phyloP scores from a whole-genome alignment of 148 eudicot species.

The Camellia sinensis region DNA sequence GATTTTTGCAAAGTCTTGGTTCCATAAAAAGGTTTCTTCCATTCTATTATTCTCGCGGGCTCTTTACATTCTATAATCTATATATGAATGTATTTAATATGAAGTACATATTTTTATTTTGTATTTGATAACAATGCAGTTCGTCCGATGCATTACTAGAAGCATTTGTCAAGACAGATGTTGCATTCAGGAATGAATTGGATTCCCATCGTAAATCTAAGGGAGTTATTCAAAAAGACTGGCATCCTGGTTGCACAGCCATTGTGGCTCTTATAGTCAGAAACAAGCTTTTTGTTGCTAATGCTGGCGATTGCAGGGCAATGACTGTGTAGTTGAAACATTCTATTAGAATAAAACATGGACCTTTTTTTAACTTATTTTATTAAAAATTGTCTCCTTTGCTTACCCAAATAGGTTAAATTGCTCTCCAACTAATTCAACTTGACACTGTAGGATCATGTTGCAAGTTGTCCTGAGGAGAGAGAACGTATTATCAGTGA shows the following conservation, averaged over 20 bases:
- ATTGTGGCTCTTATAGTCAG: conserved; percentile 63
- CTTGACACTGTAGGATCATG: conserved; percentile 67
- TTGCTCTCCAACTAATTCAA: conserved; percentile 4
- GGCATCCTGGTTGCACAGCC: conserved; percentile 98
- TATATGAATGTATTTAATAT: background rate
- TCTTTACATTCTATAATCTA: background rate
- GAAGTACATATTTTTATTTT: background rate
- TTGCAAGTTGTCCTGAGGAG: conserved; percentile 80
- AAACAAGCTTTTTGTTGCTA: conserved; percentile 75
- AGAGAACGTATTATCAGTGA: conserved; percentile 64
- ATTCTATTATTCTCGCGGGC: background rate
- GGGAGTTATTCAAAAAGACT: conserved; percentile 62
- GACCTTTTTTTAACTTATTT: too few species aligned
- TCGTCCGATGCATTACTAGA: conserved; percentile 58
- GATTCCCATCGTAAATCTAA: conserved; percentile 50
- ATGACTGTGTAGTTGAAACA: conserved; percentile 19
- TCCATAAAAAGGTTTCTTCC: conserved; percentile 46
- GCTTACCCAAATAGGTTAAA: too few species aligned
- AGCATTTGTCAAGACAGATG: conserved; percentile 78
- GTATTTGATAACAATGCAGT: conserved; percentile 34
- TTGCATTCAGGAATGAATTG: conserved; percentile 61
- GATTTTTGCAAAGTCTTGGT: conserved; percentile 44
- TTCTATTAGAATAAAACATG: too few species aligned
- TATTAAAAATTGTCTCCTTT: too few species aligned
- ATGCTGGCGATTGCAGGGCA: conserved; percentile 95